Conservation (phyloP, 805 yeast species). For the Cyberlindnera xishuangbannaensis region DNA sequence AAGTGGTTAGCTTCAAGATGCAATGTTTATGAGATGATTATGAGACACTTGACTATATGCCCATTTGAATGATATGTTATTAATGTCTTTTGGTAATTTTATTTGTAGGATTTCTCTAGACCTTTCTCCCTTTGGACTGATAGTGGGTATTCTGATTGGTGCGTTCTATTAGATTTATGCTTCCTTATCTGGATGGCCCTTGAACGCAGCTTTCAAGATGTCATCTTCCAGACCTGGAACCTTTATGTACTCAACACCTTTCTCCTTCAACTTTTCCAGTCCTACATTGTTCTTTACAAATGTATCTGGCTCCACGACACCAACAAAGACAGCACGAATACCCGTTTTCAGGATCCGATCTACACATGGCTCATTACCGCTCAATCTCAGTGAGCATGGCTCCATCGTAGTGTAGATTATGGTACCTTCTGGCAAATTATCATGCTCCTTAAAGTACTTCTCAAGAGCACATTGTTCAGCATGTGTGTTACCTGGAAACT, state of each 20-base stretch:
- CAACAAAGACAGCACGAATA: conserved; percentile 79
- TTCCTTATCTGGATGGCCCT: conserved; percentile 46
- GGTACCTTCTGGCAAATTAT: conserved; percentile 62
- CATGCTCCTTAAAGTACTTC: conserved; percentile 46
- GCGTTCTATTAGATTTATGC: too few relatives aligned
- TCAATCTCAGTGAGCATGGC: conserved; percentile 83
- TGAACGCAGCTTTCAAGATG: conserved; percentile 62
- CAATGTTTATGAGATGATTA: not conserved
- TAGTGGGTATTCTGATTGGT: too few relatives aligned
- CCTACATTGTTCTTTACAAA: conserved; percentile 81
- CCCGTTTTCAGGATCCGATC: conserved; percentile 60
- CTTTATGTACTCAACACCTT: conserved; percentile 66
- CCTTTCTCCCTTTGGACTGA: too few relatives aligned
- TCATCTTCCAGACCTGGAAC: conserved; percentile 79
- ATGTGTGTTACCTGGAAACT: conserved; percentile 90
- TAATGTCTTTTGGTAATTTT: not conserved
- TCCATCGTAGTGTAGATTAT: conserved; percentile 95
- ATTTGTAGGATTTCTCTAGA: conserved; percentile 3
- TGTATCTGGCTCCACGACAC: conserved; percentile 84
- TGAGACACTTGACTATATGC: too few relatives aligned
- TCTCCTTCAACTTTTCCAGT: conserved; percentile 41
- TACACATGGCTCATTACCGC: conserved; percentile 87
- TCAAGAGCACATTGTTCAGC: conserved; percentile 94
- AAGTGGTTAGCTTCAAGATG: not conserved
- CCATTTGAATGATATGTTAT: not conserved